These are phyloP conservation scores for Flaveria floridana DNA, from an alignment of 140 eudicot species.

Conservation along the genomic window DNA sequence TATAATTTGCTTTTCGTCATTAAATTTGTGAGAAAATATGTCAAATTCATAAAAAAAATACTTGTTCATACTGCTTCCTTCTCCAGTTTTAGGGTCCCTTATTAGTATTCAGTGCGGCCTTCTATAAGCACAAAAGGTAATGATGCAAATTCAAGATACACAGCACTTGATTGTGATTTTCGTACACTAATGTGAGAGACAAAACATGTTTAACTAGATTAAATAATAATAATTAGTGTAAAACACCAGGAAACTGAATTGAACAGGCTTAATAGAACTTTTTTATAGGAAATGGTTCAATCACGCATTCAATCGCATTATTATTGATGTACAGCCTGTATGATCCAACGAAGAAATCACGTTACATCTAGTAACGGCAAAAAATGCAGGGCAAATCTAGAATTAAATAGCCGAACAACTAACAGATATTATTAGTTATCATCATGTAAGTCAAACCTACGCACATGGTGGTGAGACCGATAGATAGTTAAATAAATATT, in stretches of 20 bases:
- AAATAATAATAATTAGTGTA: neutral
- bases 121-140: neutral
- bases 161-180: conserved; percentile 1
- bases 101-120: neutral
- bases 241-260: neutral
- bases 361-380: neutral
- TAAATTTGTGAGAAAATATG: neutral
- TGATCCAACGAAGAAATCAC: neutral
- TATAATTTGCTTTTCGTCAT: conserved; percentile 6
- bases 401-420: neutral
- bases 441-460: conserved; percentile 10
- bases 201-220: neutral
- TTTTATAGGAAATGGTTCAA: neutral
- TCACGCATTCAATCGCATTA: neutral
- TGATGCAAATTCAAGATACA: conserved; percentile 6
- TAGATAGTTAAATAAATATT: neutral
- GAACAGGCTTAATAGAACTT: neutral
- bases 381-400: neutral
- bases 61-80: neutral
- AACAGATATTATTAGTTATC: conserved; percentile 6
- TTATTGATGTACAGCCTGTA: neutral
- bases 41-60: neutral
- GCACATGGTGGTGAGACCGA: neutral
- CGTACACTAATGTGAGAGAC: neutral
- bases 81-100: conserved; percentile 1